Evolutionary conservation across 2,329 filamentous ascomycete genomes (phyloP), one percentile per base, ranked within the genome.

Genomic region (Epichloe sp.): DNA sequence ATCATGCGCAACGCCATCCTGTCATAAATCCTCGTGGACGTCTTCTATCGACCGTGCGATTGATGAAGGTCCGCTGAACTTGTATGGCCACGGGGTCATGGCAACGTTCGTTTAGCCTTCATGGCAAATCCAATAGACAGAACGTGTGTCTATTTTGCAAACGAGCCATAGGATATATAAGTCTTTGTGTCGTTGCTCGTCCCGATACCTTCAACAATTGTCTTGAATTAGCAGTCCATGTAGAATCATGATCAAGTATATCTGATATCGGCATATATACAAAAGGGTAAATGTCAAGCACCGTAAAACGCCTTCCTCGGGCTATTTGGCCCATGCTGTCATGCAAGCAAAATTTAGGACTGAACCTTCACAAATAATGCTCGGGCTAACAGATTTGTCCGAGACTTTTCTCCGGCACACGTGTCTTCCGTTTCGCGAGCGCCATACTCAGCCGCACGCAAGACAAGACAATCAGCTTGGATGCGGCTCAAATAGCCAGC

Each of bases 401-500:
- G 31, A 31, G 31, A 31, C 1, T 38, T 10, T 26, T 42, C 43
- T 36, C 35, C 11, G 7, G 7, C 44, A 42, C 11, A 7, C 19
- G 3, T 46, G 8, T 23, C 14, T 7, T 15, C 23, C 15, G 14
- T 40, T 37, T 10, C 44, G 26, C 10, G 8, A 47, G 21, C 46
- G 19, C 23, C 17, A 45, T 45, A 41, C 19, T 45, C 47, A 31
- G 43, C 43, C 37, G 38, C 43, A 49, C 37, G 1, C n/a, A 38
- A 1, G 15, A 35, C n/a, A 38, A 1, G 17, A 35, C 14, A 15
- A 17, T 3, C 8, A 19, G 11, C 41, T 40, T 23, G 10, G 19
- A 41, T 51, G 55, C 53, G 56, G 61, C 54, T 70, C 75, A 88
- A 60, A 88, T 71, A 49, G 77, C 67, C 59, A 95, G 82, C 67